Conservation (phyloP, 768 basidiomycete genomes). For the Scleroderma citrinum region DNA sequence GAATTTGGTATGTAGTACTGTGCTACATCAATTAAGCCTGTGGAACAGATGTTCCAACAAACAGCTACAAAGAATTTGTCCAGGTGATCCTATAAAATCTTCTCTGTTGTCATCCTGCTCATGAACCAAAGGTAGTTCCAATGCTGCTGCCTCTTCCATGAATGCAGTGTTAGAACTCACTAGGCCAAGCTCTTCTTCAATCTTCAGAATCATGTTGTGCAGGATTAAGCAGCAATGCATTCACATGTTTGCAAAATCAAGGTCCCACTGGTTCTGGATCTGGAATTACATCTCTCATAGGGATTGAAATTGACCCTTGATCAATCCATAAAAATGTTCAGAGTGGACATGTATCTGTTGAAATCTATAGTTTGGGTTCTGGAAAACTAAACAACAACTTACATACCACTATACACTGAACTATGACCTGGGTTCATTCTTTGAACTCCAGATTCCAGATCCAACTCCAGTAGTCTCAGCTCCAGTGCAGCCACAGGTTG, state of each 20-base stretch:
- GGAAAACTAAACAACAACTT: too few relatives aligned
- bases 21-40: neutral
- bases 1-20: too few relatives aligned
- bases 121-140: neutral
- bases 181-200: constrained; percentile 7
- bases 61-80: neutral
- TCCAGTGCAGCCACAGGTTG: too few relatives aligned
- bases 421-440: too few relatives aligned
- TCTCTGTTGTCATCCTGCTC: neutral
- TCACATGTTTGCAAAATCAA: constrained; percentile 2
- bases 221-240: constrained; percentile 8
- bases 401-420: too few relatives aligned
- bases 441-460: too few relatives aligned
- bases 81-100: neutral
- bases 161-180: neutral
- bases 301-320: constrained; percentile 12
- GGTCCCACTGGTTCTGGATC: constrained; percentile 3
- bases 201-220: constrained; percentile 9
- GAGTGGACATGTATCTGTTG: constrained; percentile 14
- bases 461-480: too few relatives aligned
- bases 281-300: constrained; percentile 3
- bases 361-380: too few relatives aligned
- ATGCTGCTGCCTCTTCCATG: neutral
- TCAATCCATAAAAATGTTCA: constrained; percentile 13
- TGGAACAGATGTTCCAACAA: neutral